Evolutionary conservation across 148 eudicot species (phyloP).

Genomic region (Beta vulgaris): DNA sequence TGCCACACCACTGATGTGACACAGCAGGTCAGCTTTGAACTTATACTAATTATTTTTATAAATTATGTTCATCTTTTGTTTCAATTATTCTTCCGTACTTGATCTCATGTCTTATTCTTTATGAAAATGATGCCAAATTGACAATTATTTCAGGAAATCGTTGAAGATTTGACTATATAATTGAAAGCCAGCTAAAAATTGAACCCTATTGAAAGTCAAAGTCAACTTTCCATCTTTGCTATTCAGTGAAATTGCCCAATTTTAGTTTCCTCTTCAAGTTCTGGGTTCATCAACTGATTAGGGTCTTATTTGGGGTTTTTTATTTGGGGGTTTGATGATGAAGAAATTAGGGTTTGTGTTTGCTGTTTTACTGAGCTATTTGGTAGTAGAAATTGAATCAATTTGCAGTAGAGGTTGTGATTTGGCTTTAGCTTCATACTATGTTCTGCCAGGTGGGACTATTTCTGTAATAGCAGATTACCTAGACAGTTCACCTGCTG

Average conservation of each 20-base stretch:
- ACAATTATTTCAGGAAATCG: background rate
- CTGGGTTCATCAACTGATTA: background rate
- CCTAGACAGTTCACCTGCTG: background rate
- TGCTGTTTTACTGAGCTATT: constrained; percentile 8
- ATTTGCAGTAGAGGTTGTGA: constrained; percentile 49
- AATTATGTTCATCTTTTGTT: background rate
- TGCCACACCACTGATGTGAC: background rate
- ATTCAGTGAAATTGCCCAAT: background rate
- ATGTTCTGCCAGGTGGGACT: constrained; percentile 21
- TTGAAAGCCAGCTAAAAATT: background rate
- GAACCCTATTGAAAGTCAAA: constrained; percentile 5
- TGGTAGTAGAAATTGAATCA: constrained; percentile 30
- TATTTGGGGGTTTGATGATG: constrained; percentile 5
- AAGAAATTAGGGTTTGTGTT: constrained; percentile 25
- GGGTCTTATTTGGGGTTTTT: background rate
- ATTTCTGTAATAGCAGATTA: constrained; percentile 34
- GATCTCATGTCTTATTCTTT: no score
- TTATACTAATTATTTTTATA: background rate
- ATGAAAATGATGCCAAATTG: no score
- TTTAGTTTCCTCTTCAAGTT: background rate
- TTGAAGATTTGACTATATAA: background rate
- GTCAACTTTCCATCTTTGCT: constrained; percentile 8
- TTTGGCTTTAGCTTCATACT: constrained; percentile 58
- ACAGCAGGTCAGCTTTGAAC: background rate
- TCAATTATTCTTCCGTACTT: background rate